Evolutionary conservation across 441 rosid species (phyloP).

Genomic region (Rhodomyrtus psidioides): DNA sequence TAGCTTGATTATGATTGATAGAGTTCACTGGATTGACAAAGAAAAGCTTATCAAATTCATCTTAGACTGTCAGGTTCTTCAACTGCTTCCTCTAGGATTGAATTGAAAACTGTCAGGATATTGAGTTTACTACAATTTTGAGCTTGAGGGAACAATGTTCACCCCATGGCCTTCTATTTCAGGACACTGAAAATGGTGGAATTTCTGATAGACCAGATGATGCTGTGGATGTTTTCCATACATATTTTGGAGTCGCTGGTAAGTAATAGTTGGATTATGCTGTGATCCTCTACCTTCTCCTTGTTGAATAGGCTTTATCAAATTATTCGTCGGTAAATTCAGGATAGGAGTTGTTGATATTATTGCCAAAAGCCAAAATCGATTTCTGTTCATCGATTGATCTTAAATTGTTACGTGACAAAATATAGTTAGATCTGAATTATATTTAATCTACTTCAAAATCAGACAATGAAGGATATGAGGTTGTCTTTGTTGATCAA

Average conservation of each 20-base stretch:
- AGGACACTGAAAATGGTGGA: slow-evolving; percentile 84
- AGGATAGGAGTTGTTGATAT: background rate
- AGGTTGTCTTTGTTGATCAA: background rate
- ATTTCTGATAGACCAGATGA: slow-evolving; percentile 89
- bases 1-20: slow-evolving; percentile 84
- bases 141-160: background rate
- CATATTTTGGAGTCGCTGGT: slow-evolving; percentile 96
- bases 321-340: background rate
- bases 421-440: background rate
- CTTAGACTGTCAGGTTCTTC: slow-evolving; percentile 69
- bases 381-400: background rate
- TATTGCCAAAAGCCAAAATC: background rate
- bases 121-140: background rate
- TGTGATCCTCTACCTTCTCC: background rate
- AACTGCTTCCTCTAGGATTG: background rate
- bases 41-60: slow-evolving; percentile 73
- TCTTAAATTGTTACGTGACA: background rate
- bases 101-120: background rate
- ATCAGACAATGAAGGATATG: background rate
- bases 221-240: slow-evolving; percentile 89
- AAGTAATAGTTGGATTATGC: background rate
- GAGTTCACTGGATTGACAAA: slow-evolving; percentile 85
- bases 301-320: background rate
- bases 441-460: background rate
- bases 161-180: background rate